Base-by-base conservation (phyloP, 495 filamentous ascomycete genomes). In the Daldinia loculata region DNA sequence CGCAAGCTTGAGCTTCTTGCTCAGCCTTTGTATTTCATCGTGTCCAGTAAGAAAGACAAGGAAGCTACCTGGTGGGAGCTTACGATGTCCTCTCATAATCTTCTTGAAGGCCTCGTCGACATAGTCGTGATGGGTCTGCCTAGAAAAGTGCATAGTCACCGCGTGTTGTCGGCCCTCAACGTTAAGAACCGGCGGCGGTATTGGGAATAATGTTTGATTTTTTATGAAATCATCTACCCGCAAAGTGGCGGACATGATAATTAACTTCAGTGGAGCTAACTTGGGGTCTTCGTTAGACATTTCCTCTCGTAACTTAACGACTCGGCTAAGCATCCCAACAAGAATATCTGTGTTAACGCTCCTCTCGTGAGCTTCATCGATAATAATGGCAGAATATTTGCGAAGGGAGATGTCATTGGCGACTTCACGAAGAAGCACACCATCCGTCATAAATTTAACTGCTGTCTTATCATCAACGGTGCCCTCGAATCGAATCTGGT, bases 361-460 rank as follows among this genome's bases (percentile, higher is more conserved):
- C 72, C 96, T 88, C 75, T 99, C 96, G 82, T 99, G 96, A 11
- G 96, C 96, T 81, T 99, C 96, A 77, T 99, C 96, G 74, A 99
- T 93, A 48, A 99, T 85, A 48, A 99, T 91, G 45, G 90, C 89
- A 2, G 94, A 97, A 78, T 99, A 99, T 66, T 97, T 97, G n/a
- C 84, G 88, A 27, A 99, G 82, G 4, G 92, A 83, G 77, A 98
- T 95, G 76, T 99, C 96, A 63, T 95, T 88, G 0, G 92, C 88
- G 50, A 97, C 91, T 75, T 99, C 96, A 56, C 95, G 89, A 14
- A 99, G 85, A 62, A 99, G 83, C 26, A 99, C 93, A 83, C 96
- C 96, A 77, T 99, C 96, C 0, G 96, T 99, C 93, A 99, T 98
- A 80, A 98, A 99, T 78, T 99, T 99, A 77, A 98, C 89, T 2